Conservation (phyloP, 805 yeast genomes). For the Torulaspora gathmanii region DNA sequence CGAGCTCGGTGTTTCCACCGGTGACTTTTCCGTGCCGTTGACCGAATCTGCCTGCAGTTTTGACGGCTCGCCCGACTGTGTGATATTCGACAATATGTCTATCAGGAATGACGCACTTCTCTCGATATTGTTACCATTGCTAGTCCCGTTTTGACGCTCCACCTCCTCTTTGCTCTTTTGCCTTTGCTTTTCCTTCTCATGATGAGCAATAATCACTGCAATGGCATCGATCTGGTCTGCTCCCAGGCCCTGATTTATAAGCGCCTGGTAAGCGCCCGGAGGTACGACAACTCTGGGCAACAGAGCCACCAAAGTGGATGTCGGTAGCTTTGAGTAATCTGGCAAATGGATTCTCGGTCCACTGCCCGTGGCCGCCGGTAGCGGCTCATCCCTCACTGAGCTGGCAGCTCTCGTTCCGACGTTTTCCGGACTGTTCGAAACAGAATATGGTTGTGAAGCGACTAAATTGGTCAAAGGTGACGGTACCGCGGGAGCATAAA, state of each 20-base stretch:
- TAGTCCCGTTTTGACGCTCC: neutral
- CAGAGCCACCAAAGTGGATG: conserved; percentile 38
- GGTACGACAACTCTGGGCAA: conserved; percentile 67
- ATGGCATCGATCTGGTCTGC: conserved; percentile 68
- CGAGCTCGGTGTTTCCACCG: neutral
- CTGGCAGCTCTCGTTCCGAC: conserved; percentile 4
- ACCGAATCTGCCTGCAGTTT: neutral
- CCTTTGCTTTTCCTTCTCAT: conserved; percentile 40
- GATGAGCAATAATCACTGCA: conserved; percentile 69
- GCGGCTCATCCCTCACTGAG: conserved; percentile 1
- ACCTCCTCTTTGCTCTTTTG: conserved; percentile 40
- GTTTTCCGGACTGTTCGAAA: conserved; percentile 10
- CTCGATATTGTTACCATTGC: neutral
- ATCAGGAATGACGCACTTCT: conserved; percentile 9
- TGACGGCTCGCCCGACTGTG: neutral
- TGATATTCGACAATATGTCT: neutral
- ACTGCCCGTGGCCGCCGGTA: conserved; percentile 3
- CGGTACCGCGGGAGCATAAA: conserved; percentile 15
- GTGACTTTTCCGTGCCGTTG: neutral
- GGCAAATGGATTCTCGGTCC: conserved; percentile 27
- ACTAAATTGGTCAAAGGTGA: conserved; percentile 22
- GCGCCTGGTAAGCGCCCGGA: conserved; percentile 60
- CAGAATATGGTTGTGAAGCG: conserved; percentile 15
- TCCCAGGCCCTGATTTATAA: conserved; percentile 61
- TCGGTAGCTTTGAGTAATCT: conserved; percentile 31